Conservation (phyloP, 352 stramenopile species). For the Globisporangium viniferum region DNA sequence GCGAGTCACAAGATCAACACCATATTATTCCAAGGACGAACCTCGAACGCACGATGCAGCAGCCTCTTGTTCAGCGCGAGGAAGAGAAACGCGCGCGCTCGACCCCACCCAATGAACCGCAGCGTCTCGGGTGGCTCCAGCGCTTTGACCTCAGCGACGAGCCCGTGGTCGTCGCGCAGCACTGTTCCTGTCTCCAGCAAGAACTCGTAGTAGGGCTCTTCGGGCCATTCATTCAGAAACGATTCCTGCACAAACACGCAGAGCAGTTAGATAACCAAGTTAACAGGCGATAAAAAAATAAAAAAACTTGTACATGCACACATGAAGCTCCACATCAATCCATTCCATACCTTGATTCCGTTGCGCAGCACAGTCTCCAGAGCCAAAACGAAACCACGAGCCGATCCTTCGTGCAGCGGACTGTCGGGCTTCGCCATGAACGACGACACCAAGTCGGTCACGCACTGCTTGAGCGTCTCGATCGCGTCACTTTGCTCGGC, state of each 20-base stretch:
- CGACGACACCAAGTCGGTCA: slow-evolving; percentile 68
- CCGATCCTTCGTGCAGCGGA: slow-evolving; percentile 70
- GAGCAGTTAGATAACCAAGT: not conserved
- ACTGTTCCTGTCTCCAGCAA: slow-evolving; percentile 57
- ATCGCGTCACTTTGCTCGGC: slow-evolving; percentile 27
- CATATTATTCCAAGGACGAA: not conserved
- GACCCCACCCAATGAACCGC: slow-evolving; percentile 59
- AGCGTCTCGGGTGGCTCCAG: slow-evolving; percentile 32
- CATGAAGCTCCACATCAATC: not conserved
- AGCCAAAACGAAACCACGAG: slow-evolving; percentile 53
- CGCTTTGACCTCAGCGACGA: slow-evolving; percentile 52
- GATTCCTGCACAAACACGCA: slow-evolving; percentile 26
- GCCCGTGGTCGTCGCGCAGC: slow-evolving; percentile 60
- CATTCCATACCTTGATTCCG: slow-evolving; percentile 52
- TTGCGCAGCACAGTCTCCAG: slow-evolving; percentile 64
- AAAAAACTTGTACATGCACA: no score
- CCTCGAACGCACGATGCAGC: slow-evolving; percentile 69
- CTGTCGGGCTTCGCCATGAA: slow-evolving; percentile 69
- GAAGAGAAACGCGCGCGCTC: slow-evolving; percentile 58
- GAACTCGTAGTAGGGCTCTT: slow-evolving; percentile 74
- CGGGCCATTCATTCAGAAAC: slow-evolving; percentile 49
- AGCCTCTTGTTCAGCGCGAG: slow-evolving; percentile 74
- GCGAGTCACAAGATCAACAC: not conserved
- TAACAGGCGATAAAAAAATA: no score
- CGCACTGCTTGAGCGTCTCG: slow-evolving; percentile 31